Evolutionary conservation across 345 rosid genomes (phyloP).

Genomic region (Eutrema yunnanense): DNA sequence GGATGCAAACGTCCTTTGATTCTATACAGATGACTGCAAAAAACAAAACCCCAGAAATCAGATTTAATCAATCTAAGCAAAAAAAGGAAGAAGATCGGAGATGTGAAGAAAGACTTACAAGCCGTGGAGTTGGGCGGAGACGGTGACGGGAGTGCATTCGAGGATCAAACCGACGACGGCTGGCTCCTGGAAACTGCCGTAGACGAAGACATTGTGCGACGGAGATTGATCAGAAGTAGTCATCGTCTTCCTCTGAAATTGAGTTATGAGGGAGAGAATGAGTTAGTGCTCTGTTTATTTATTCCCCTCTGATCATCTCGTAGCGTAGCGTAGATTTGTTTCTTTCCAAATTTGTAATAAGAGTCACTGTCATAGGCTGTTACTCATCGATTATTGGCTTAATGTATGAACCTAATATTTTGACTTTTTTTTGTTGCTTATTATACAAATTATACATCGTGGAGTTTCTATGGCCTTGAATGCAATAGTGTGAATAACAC

Average conservation of each 20-base stretch:
- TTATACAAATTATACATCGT: too few relatives aligned
- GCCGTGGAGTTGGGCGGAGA: slow-evolving; percentile 59
- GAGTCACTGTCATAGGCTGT: too few relatives aligned
- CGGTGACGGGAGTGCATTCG: slow-evolving; percentile 47
- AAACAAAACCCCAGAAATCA: not conserved
- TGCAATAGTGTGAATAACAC: too few relatives aligned
- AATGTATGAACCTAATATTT: too few relatives aligned
- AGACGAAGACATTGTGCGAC: slow-evolving; percentile 62
- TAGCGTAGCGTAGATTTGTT: not conserved
- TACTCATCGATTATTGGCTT: too few relatives aligned
- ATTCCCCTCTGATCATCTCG: not conserved
- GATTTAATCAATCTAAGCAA: not conserved
- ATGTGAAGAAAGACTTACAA: slow-evolving; percentile 33
- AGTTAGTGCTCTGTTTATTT: not conserved
- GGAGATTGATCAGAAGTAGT: slow-evolving; percentile 4
- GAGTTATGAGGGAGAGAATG: not conserved
- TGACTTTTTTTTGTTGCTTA: too few relatives aligned
- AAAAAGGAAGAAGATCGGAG: not conserved
- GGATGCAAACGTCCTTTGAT: slow-evolving; percentile 85
- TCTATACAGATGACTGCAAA: slow-evolving; percentile 68
- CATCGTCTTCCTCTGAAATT: not conserved
- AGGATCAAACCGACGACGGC: slow-evolving; percentile 58
- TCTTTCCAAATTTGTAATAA: too few relatives aligned
- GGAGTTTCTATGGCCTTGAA: too few relatives aligned
- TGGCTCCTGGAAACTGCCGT: slow-evolving; percentile 77